Base-by-base conservation (phyloP, 2,329 filamentous ascomycete genomes). In the Juglanconis oblonga region DNA sequence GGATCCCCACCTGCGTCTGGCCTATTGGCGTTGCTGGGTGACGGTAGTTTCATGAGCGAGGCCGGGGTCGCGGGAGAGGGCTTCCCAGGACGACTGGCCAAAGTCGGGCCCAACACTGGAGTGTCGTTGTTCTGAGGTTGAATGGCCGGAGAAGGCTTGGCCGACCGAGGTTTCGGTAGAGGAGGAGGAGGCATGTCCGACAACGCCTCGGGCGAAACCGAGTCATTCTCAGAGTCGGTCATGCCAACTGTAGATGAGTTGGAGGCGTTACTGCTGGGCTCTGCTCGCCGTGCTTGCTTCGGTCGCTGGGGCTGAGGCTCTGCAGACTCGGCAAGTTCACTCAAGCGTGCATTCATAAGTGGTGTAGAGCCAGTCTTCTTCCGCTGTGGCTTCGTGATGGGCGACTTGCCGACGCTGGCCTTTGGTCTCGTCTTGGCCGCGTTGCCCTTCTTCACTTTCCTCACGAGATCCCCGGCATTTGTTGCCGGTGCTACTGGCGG, bases 1-100 rank as follows among this genome's bases (percentile, higher is more conserved):
- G 75, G 71, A 42, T 58, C 66, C 4, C 65, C 65, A 72, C 66
- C 71, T 62, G 75, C 69, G 35, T 79, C 74, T 13, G 74, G 71
- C 58, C 78, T 79, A 64, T 82, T 83, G 55, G 77, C 73, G 67
- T 78, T 79, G 11, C 17, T 55, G 67, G 83, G 83, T 32, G 82
- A 80, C 3, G 80, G 81, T 48, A 94, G 80, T 67, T 86, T 89
- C 90, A 97, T 97, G 61, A 97, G 76, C 6, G 92, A 96, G 8
- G 93, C 91, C 1, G 92, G 92, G 0, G 92, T 96, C 1, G 91
- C 92, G 10, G 91, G 90, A 55, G 87, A 85, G 67, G 76, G 78
- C 55, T 78, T 79, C 29, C 75, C 76, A 33, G 72, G 69, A 3
- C 71, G 67, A 8, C 69, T 52, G n/a, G 64, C 58, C 52, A 64